phyloP scores from a whole-genome alignment of 352 stramenopile genomes.

The Globisporangium irregulare region DNA sequence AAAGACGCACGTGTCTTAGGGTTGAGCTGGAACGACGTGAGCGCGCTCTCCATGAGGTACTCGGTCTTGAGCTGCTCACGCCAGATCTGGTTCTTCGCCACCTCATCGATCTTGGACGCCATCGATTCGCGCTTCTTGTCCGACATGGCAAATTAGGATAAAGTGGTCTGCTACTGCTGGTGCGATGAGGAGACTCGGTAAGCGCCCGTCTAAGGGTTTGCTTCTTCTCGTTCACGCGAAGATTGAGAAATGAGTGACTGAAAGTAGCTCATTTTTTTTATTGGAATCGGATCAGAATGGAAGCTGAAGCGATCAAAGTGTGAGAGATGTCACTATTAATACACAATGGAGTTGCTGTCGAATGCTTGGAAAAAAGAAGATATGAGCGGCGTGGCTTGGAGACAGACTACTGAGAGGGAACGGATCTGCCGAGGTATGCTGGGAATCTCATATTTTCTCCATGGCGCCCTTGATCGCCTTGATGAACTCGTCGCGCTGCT shows the following conservation, averaged over 20 bases:
- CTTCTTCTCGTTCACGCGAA: background rate
- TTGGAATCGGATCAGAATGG: background rate
- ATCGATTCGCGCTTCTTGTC: slow-evolving; percentile 78
- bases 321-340: slow-evolving; percentile 2
- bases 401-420: background rate
- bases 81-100: slow-evolving; percentile 86
- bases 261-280: background rate
- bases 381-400: background rate
- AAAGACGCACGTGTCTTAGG: slow-evolving; percentile 61
- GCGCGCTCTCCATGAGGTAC: slow-evolving; percentile 66
- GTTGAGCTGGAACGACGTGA: slow-evolving; percentile 84
- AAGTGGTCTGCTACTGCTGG: background rate
- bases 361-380: background rate
- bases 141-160: slow-evolving; percentile 29
- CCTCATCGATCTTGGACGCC: slow-evolving; percentile 82
- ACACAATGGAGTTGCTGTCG: background rate
- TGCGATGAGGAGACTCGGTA: background rate
- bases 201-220: background rate
- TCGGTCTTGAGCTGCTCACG: slow-evolving; percentile 85
- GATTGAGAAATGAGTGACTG: slow-evolving; percentile 1
- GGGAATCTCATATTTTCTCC: slow-evolving; percentile 59
- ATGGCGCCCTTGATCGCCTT: slow-evolving; percentile 78
- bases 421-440: background rate
- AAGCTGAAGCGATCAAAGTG: background rate
- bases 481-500: slow-evolving; percentile 87